These are phyloP conservation scores for Trichoderma sp. DNA, from an alignment of 2,329 filamentous ascomycete species.

Conservation along the genomic window DNA sequence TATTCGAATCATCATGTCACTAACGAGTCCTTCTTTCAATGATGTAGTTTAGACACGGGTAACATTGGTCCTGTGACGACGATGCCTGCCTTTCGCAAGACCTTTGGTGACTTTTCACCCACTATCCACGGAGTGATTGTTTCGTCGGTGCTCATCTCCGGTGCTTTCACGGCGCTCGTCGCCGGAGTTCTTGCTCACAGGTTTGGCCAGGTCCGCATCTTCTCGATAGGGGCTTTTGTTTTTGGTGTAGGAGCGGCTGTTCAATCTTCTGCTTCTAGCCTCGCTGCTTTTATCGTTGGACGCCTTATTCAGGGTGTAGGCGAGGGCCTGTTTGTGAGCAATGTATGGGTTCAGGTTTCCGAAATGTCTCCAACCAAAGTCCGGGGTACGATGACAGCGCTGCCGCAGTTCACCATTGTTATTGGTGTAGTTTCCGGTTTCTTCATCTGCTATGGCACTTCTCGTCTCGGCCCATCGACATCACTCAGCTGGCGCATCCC, in stretches of 20 bases:
- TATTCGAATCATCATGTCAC: not conserved
- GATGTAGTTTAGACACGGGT: conserved; percentile 40
- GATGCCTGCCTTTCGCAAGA: conserved; percentile 51
- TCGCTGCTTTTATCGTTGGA: conserved; percentile 55
- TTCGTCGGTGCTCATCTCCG: conserved; percentile 58
- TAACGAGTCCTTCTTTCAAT: not conserved
- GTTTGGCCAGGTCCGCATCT: conserved; percentile 53
- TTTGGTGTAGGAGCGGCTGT: conserved; percentile 53
- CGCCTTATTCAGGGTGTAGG: conserved; percentile 56
- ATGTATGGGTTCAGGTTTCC: conserved; percentile 53
- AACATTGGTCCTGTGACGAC: conserved; percentile 59
- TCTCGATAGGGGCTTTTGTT: conserved; percentile 51
- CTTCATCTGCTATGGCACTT: conserved; percentile 60
- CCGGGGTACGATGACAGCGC: conserved; percentile 51
- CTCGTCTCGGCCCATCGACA: conserved; percentile 40
- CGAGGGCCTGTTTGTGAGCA: conserved; percentile 55
- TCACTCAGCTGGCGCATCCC: conserved; percentile 58
- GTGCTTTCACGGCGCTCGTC: conserved; percentile 57
- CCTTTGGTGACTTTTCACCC: conserved; percentile 53
- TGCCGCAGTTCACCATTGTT: conserved; percentile 54
- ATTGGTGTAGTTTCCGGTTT: conserved; percentile 54
- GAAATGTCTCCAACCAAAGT: conserved; percentile 55
- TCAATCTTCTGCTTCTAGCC: conserved; percentile 33
- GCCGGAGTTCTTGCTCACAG: conserved; percentile 54
- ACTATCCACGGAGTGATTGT: conserved; percentile 59